Base-by-base conservation (phyloP, 169 alveolate genomes). In the Plasmodium cynomolgi region DNA sequence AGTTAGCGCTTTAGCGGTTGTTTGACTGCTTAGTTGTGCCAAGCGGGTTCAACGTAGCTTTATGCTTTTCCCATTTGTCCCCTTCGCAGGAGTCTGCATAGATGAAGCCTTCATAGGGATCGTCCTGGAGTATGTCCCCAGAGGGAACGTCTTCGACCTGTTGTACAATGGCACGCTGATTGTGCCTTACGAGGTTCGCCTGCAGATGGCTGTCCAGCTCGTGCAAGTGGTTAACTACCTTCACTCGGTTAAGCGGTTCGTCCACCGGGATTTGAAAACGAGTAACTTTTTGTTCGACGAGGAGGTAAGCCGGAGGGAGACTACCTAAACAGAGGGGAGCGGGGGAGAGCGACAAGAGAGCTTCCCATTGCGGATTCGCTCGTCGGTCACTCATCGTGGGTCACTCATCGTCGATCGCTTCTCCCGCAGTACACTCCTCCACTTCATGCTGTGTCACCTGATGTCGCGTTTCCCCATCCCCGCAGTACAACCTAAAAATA, bases 201-300 rank as follows among this genome's bases (percentile, higher is more conserved):
- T 97, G 15, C 93, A 84, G 15, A 95, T 97, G 84, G 83, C 96
- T 47, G 86, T 82, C 71, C 97, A 97, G 83, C 95, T 97, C 34
- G 91, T 91, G 47, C 92, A 83, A n/a, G 98, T 96, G 33, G 95
- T 96, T 41, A 81, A 95, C 29, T 96, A 88, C 82, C 82, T 97
- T 81, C 98, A 97, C 74, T 71, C 83, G 54, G 93, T 92, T 58
- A 95, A 95, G 58, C 83, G 93, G 44, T 92, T 97, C 74, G 95
- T 97, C 33, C 98, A 97, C 91, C 68, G 98, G 34, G 98, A 97
- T 90, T 93, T 97, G 15, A 97, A 97, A 82, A 97, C 98, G 17
- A 96, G 97, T 11, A 97, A 97, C 92, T 83, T 97, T 13, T 93
- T 97, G 62, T 85, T 97, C 9, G 97, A 97, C 50, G 84, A 81